phyloP scores from a whole-genome alignment of 2,329 filamentous ascomycete genomes.

The Simplicillium sp. region DNA sequence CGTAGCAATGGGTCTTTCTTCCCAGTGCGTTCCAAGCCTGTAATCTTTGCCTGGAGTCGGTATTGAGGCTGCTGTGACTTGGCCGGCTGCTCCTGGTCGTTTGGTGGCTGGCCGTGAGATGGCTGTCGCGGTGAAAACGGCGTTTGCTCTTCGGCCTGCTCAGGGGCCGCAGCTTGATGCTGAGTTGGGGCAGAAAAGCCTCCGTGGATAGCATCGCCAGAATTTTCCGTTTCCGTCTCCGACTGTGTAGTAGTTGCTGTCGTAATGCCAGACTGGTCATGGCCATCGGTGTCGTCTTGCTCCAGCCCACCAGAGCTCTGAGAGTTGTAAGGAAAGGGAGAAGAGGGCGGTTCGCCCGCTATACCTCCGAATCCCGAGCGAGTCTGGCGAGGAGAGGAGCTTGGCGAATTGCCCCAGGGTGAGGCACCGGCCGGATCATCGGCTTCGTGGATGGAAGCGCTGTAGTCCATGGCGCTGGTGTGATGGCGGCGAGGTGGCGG shows the following conservation, averaged over 20 bases:
- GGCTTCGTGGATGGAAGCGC: slow-evolving; percentile 42
- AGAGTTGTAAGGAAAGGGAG: slow-evolving; percentile 34
- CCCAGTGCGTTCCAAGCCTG: slow-evolving; percentile 80
- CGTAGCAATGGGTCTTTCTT: slow-evolving; percentile 92
- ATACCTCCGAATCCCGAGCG: slow-evolving; percentile 31
- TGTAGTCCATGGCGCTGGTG: slow-evolving; percentile 44
- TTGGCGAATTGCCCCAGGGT: slow-evolving; percentile 47
- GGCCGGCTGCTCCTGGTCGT: slow-evolving; percentile 17
- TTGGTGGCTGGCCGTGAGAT: not conserved
- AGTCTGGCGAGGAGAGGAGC: slow-evolving; percentile 37
- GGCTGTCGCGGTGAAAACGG: not conserved
- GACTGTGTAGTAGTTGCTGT: slow-evolving; percentile 31
- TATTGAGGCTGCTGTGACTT: slow-evolving; percentile 46
- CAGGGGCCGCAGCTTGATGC: slow-evolving; percentile 9
- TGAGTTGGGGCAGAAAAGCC: slow-evolving; percentile 1
- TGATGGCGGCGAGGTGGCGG: not conserved
- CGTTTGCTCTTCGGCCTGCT: slow-evolving; percentile 7
- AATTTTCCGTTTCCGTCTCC: slow-evolving; percentile 27
- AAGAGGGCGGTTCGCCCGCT: slow-evolving; percentile 27
- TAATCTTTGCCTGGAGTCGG: slow-evolving; percentile 91
- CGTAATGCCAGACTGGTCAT: slow-evolving; percentile 35
- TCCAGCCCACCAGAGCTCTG: slow-evolving; percentile 34
- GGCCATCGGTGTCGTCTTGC: slow-evolving; percentile 26
- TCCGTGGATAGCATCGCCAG: slow-evolving; percentile 12
- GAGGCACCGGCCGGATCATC: slow-evolving; percentile 43